Evolutionary conservation across 1,284 basidiomycete genomes (phyloP), one percentile per base, ranked within the genome.

Genomic region (Pseudozyma tsukubaensis): DNA sequence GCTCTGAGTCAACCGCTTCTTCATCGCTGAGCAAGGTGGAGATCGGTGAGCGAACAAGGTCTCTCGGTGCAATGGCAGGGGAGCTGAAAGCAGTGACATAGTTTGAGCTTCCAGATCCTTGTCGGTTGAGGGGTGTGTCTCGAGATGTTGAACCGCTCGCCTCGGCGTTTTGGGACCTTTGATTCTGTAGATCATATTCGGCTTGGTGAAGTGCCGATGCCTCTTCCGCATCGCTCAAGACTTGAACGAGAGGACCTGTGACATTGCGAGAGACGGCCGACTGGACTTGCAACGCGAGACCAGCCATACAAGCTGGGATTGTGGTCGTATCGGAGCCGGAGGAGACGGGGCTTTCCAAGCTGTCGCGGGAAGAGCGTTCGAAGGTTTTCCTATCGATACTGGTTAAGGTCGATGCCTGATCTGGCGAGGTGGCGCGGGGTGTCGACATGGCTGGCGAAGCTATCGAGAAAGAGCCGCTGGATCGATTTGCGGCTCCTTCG

Each of bases 251-350:
- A 18, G 72, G 72, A 32, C 62, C 61, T 14, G 72, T 70, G 59
- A 75, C 59, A 16, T 75, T 67, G 21, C 59, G 67, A 24, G 63
- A 67, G 50, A 75, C 63, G 5, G 72, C 72, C 3, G 63, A 71
- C 32, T 75, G 67, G 19, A 71, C 72, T 34, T 71, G 66, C 12
- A 75, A 53, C 1, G 67, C 67, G 11, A 70, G 56, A 29, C 62
- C 62, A 7, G 66, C 58, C 66, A 68, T 64, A 32, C 39, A 61
- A 32, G 64, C 48, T 21, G 61, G 57, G n/a, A 66, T 36, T n/a
- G 63, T 47, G 35, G 68, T 50, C 24, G 35, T 12, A 13, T 58
- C 19, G 7, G 63, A 49, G 14, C 19, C 21, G 14, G 45, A 29
- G 34, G 51, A 43, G 13, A 19, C 29, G 7, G 53, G 36, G 37